Base-by-base conservation (phyloP, 2,329 filamentous ascomycete species). In the Zymoseptoria tritici region DNA sequence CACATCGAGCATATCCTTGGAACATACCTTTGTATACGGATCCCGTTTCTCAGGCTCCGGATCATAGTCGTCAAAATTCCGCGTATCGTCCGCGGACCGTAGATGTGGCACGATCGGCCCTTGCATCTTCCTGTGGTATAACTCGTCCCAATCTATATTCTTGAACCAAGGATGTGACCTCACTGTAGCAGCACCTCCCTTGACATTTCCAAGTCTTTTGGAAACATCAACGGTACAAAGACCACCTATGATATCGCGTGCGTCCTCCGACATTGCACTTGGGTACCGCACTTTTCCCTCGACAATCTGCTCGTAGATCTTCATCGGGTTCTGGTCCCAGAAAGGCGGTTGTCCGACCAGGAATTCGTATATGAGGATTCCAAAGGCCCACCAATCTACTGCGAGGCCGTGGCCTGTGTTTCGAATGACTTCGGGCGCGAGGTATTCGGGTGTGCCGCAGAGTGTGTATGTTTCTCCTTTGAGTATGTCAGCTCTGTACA, bases 311-410 rank as follows among this genome's bases (percentile, higher is more conserved):
- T 91, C 90, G 76, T 93, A 93, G 60, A 93, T 93, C 72, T 92
- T 90, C 65, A 93, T 89, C 1, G 89, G 89, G 65, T 91, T 93
- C 65, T 90, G 86, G 70, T 92, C 87, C 88, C 89, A 94, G 71
- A 93, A 94, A 0, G 90, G 90, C 13, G 90, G 90, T 70, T 92
- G 91, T 26, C 90, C 90, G 9, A 90, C 91, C 54, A 93, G 77
- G 71, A 93, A 93, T 71, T 94, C 90, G 73, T 91, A 93, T 60
- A 93, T 86, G 59, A 94, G 75, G 66, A 93, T 91, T 24, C 90
- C 90, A 66, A 94, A 80, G 0, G 90, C 89, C 90, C 90, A 93
- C 89, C 89, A 93, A 77, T 93, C 89, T 42, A 93, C 89, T 13
- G 89, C 88, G 53, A 82, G 81, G 57, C 84, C 83, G 67, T 87